These are phyloP conservation scores for Schizophyllum amplum DNA, from an alignment of 1,284 basidiomycete genomes.

Conservation along the genomic window DNA sequence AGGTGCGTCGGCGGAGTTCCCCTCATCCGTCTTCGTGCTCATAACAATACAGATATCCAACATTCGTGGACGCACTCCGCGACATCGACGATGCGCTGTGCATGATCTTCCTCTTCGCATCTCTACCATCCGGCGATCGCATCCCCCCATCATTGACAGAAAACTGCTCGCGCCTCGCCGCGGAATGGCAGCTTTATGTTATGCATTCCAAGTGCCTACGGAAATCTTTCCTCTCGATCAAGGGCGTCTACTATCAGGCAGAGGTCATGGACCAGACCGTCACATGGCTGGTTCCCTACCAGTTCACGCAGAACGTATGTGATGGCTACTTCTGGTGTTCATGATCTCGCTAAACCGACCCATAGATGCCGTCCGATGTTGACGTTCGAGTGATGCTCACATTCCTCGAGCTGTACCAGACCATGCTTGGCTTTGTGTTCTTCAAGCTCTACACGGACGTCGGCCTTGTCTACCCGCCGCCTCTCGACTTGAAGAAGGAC, in stretches of 20 bases:
- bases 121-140: slow-evolving; percentile 76
- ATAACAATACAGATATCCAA: slow-evolving; percentile 72
- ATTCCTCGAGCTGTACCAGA: slow-evolving; percentile 98
- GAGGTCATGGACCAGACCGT: slow-evolving; percentile 89
- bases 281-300: slow-evolving; percentile 97
- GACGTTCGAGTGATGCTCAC: slow-evolving; percentile 98
- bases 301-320: slow-evolving; percentile 91
- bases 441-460: slow-evolving; percentile 97
- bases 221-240: slow-evolving; percentile 96
- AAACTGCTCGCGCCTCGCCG: slow-evolving; percentile 84
- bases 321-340: not conserved
- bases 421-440: slow-evolving; percentile 89
- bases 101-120: slow-evolving; percentile 89
- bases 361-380: slow-evolving; percentile 89
- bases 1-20: slow-evolving; percentile 45
- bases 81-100: slow-evolving; percentile 98
- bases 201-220: slow-evolving; percentile 84
- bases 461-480: slow-evolving; percentile 92
- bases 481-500: slow-evolving; percentile 79
- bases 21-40: slow-evolving; percentile 5
- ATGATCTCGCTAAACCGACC: slow-evolving; percentile 8
- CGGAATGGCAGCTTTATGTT: slow-evolving; percentile 94
- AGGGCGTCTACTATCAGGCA: slow-evolving; percentile 98
- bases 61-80: slow-evolving; percentile 91
- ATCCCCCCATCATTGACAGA: slow-evolving; percentile 82